Percentiles rank a stretch among this genome's conserved stretches.
phyloP scores from a whole-genome alignment of 2,329 filamentous ascomycete genomes.

The Xylaria sp. region DNA sequence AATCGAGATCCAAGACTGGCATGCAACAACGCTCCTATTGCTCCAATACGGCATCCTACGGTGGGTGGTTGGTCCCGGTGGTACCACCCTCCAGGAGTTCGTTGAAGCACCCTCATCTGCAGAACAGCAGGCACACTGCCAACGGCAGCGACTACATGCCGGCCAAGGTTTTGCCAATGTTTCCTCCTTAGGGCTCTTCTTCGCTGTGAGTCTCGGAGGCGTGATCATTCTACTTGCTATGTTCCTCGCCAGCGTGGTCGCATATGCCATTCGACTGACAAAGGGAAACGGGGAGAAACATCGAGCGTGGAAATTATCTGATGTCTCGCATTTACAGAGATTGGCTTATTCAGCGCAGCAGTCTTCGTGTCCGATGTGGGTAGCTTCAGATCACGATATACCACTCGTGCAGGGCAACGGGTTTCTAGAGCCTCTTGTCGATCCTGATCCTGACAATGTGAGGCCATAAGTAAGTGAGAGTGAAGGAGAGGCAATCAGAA shows the following conservation, averaged over 20 bases:
- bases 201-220: not conserved
- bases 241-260: not conserved
- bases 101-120: not conserved
- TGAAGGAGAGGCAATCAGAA: no score
- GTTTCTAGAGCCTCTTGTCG: conserved; percentile 2
- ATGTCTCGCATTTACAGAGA: conserved; percentile 8
- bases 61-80: not conserved
- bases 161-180: conserved; percentile 3
- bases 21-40: not conserved
- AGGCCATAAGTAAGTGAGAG: no score
- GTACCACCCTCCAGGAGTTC: not conserved
- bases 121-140: not conserved
- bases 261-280: not conserved
- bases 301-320: not conserved
- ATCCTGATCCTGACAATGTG: no score
- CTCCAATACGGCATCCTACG: not conserved
- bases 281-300: not conserved
- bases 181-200: conserved; percentile 1
- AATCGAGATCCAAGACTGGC: conserved; percentile 1
- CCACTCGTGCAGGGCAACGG: conserved; percentile 4
- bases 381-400: not conserved
- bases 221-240: not conserved
- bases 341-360: not conserved
- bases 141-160: not conserved
- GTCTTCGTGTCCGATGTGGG: not conserved